Percentiles rank a stretch among this genome's conserved stretches.
These are phyloP conservation scores for Anisodus tanguticus DNA, from an alignment of 257 asterid genomes.

Conservation along the genomic window DNA sequence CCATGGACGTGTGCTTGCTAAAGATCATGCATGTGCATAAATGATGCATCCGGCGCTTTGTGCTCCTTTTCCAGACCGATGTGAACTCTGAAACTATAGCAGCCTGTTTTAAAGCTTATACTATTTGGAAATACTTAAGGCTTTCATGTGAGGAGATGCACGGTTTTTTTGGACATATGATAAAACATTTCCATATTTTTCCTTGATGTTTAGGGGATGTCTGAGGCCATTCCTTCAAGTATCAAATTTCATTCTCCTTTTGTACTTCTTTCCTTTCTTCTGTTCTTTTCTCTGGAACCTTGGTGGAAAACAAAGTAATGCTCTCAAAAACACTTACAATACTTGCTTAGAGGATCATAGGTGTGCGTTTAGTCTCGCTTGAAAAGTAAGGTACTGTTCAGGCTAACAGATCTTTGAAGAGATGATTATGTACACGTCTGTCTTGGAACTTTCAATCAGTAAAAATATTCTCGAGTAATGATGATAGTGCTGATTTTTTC, in stretches of 20 bases:
- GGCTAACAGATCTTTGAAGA: conserved; percentile 8
- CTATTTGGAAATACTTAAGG: neutral
- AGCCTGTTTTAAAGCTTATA: neutral
- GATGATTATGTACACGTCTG: conserved; percentile 11
- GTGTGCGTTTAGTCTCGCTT: neutral
- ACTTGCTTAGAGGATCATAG: conserved; percentile 7
- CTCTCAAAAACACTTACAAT: neutral
- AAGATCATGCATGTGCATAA: neutral
- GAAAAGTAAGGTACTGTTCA: conserved; percentile 15
- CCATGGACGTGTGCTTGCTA: neutral
- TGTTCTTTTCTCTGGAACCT: conserved; percentile 3
- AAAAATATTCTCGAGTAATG: neutral
- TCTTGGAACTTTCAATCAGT: neutral
- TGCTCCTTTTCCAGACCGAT: neutral
- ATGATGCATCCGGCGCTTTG: conserved; percentile 11
- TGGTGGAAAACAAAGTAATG: neutral
- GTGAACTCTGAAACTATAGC: neutral
- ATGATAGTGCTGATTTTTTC: neutral
- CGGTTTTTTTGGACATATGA: neutral
- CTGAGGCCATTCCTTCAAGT: neutral
- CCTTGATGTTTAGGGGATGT: neutral
- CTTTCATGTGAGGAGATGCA: conserved; percentile 13
- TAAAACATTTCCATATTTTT: neutral
- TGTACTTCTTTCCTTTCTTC: neutral
- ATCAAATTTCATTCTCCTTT: conserved; percentile 1